Evolutionary conservation across 2,329 filamentous ascomycete species (phyloP).

Genomic region (Colletotrichum shisoi): DNA sequence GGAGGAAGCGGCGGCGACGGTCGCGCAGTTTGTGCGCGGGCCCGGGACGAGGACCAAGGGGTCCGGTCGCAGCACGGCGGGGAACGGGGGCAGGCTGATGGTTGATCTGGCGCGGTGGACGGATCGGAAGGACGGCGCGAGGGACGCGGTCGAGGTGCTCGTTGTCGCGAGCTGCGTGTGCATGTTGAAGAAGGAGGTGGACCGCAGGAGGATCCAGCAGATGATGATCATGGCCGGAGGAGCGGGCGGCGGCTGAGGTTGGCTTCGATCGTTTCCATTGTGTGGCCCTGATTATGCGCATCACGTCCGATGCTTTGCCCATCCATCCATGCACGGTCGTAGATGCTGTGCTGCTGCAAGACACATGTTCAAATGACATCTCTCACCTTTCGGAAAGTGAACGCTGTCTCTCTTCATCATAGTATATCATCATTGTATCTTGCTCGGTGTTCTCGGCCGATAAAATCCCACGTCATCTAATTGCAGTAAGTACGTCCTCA

Average conservation of each 20-base stretch:
- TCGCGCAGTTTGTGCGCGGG: constrained; percentile 57
- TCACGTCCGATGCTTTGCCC: no score
- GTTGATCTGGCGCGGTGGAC: constrained; percentile 52
- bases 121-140: constrained; percentile 46
- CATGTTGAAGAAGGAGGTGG: constrained; percentile 73
- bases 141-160: constrained; percentile 57
- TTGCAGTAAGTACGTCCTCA: no score
- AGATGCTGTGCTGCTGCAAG: not conserved
- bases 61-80: constrained; percentile 51
- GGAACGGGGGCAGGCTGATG: constrained; percentile 60
- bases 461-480: no score
- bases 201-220: constrained; percentile 63
- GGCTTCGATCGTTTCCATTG: no score
- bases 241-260: constrained; percentile 34
- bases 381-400: not conserved
- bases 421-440: not conserved
- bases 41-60: constrained; percentile 52
- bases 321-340: no score
- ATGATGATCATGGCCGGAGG: constrained; percentile 53
- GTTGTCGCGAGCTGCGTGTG: constrained; percentile 64
- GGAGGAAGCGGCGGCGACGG: constrained; percentile 41
- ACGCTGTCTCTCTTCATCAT: not conserved
- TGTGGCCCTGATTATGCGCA: no score
- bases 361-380: not conserved
- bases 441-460: no score